Percentiles rank a stretch among this genome's conserved stretches.
Evolutionary conservation across 495 filamentous ascomycete genomes (phyloP).

Genomic region (Aspergillus nanangensis): DNA sequence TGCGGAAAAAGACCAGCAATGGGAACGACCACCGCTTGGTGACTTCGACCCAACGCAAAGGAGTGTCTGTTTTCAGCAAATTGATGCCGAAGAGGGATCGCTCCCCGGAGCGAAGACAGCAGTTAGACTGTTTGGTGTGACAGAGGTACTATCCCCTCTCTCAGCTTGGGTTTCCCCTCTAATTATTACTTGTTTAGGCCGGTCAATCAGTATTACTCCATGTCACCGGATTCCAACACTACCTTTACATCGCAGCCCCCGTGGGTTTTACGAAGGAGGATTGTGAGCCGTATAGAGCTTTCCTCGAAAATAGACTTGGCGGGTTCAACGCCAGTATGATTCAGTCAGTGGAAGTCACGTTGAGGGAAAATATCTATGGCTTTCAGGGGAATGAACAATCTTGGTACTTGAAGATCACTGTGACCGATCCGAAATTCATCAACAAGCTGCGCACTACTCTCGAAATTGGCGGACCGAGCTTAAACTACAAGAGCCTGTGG

Average conservation of each 20-base stretch:
- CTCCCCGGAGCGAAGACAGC: slow-evolving; percentile 66
- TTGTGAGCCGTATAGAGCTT: slow-evolving; percentile 68
- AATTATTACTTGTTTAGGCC: slow-evolving; percentile 34
- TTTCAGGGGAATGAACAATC: slow-evolving; percentile 90
- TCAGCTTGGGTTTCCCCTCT: neutral
- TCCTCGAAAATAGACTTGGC: slow-evolving; percentile 69
- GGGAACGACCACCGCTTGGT: slow-evolving; percentile 73
- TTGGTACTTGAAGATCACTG: slow-evolving; percentile 88
- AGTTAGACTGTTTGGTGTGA: slow-evolving; percentile 93
- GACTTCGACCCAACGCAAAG: slow-evolving; percentile 68
- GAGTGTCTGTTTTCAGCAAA: slow-evolving; percentile 85
- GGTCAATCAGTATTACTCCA: slow-evolving; percentile 94
- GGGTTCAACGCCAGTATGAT: slow-evolving; percentile 61
- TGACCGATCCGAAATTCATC: slow-evolving; percentile 81
- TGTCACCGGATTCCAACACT: slow-evolving; percentile 93
- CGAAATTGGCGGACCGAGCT: slow-evolving; percentile 55
- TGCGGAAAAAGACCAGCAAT: slow-evolving; percentile 90
- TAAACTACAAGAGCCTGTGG: slow-evolving; percentile 92
- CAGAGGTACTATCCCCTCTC: slow-evolving; percentile 54
- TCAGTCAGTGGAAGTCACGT: slow-evolving; percentile 68
- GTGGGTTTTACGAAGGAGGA: slow-evolving; percentile 71
- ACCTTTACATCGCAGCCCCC: slow-evolving; percentile 90
- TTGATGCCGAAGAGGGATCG: slow-evolving; percentile 88
- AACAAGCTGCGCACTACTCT: slow-evolving; percentile 65
- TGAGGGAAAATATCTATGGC: slow-evolving; percentile 84